Conservation (phyloP, 257 asterid species). For the Fraxinus excelsior region DNA sequence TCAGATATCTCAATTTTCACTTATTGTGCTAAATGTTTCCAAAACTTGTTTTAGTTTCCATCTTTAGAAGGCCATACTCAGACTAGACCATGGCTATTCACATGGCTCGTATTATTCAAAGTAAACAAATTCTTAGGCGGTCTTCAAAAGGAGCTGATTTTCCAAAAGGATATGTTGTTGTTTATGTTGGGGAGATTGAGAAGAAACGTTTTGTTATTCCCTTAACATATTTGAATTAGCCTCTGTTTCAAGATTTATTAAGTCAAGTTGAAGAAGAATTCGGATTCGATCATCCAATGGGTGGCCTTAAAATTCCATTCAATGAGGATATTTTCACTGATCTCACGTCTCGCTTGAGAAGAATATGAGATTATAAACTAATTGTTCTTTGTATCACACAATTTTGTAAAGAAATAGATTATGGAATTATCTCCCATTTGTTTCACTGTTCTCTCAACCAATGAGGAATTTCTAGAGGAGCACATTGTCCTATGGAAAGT, state of each 20-base stretch:
- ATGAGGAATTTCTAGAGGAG: no score
- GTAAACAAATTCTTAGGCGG: slow-evolving; percentile 16
- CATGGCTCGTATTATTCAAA: not conserved
- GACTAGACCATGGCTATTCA: slow-evolving; percentile 19
- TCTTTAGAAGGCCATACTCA: not conserved
- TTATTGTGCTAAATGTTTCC: no score
- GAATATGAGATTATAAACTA: slow-evolving; percentile 15
- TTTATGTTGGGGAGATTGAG: slow-evolving; percentile 41
- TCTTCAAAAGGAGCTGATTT: slow-evolving; percentile 30
- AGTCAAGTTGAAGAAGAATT: slow-evolving; percentile 48
- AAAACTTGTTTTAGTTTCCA: not conserved
- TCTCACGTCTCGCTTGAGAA: slow-evolving; percentile 35
- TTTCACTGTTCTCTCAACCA: no score
- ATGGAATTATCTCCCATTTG: no score
- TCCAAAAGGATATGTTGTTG: slow-evolving; percentile 49
- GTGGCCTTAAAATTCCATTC: slow-evolving; percentile 50
- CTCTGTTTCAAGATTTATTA: slow-evolving; percentile 47
- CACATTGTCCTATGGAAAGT: no score
- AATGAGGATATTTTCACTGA: slow-evolving; percentile 45
- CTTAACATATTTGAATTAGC: slow-evolving; percentile 48
- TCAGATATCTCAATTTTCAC: not conserved
- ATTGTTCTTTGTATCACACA: not conserved
- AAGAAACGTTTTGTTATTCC: slow-evolving; percentile 50
- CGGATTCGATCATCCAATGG: slow-evolving; percentile 47
- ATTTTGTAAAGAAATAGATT: not conserved